A percentile compares a stretch with the other conserved stretches of the same genome.
phyloP scores from a whole-genome alignment of 164 flowering plant species.

The Piper longum region DNA sequence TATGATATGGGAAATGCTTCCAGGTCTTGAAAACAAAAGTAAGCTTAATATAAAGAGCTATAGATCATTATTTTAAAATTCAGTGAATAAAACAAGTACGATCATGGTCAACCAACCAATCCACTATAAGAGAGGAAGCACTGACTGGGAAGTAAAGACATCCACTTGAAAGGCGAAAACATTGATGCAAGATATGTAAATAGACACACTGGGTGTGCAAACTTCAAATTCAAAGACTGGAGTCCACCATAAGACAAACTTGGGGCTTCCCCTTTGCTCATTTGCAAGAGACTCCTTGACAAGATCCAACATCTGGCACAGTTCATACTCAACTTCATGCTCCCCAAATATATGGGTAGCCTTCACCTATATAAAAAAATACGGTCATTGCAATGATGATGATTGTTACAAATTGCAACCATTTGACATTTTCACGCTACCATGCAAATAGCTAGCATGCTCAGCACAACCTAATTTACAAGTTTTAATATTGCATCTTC shows the following conservation, averaged over 20 bases:
- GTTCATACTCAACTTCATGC: constrained; percentile 65
- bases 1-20: constrained; percentile 43
- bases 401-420: too few relatives aligned
- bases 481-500: constrained; percentile 40
- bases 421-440: too few relatives aligned
- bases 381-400: too few relatives aligned
- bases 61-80: too few relatives aligned
- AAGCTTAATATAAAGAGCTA: background rate
- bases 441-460: constrained; percentile 5
- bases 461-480: constrained; percentile 40
- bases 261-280: constrained; percentile 16
- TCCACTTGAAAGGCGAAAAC: too few relatives aligned
- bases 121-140: too few relatives aligned
- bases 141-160: background rate
- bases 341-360: constrained; percentile 43
- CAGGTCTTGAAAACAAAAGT: constrained; percentile 25
- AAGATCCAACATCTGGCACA: constrained; percentile 24
- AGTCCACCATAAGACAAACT: constrained; percentile 40
- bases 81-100: too few relatives aligned
- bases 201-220: background rate
- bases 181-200: too few relatives aligned
- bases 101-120: too few relatives aligned
- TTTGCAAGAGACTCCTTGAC: constrained; percentile 25
- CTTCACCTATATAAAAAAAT: constrained; percentile 33
- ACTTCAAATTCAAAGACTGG: constrained; percentile 52